Conservation (phyloP, 352 stramenopile species). For the Pythium rhizo-oryzae region DNA sequence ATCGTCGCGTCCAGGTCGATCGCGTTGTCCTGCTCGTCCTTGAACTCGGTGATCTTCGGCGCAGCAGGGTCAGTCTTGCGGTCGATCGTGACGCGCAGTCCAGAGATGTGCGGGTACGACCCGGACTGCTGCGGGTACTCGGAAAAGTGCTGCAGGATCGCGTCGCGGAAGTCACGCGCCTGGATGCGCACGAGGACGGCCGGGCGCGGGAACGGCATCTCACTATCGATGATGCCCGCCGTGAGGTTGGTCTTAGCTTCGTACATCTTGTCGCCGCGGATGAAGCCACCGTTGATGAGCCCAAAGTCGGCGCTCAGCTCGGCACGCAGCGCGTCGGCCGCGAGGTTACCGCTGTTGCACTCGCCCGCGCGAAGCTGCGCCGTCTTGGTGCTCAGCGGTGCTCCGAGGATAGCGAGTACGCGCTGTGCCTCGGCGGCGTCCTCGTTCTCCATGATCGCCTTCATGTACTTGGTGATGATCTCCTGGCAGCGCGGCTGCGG, state of each 20-base stretch:
- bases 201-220: conserved; percentile 85
- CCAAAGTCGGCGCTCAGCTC: conserved; percentile 69
- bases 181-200: conserved; percentile 72
- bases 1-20: conserved; percentile 58
- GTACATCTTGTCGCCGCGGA: conserved; percentile 82
- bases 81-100: conserved; percentile 48
- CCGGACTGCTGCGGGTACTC: conserved; percentile 80
- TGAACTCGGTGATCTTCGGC: conserved; percentile 43
- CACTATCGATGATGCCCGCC: conserved; percentile 72
- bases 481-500: conserved; percentile 58
- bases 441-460: conserved; percentile 61
- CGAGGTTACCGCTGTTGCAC: conserved; percentile 76
- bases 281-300: conserved; percentile 91
- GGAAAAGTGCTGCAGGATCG: conserved; percentile 73
- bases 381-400: conserved; percentile 72
- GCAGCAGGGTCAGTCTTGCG: conserved; percentile 18
- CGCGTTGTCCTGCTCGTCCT: conserved; percentile 44
- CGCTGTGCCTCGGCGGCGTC: conserved; percentile 42
- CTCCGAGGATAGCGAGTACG: conserved; percentile 53
- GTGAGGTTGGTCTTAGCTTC: conserved; percentile 68
- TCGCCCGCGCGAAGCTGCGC: conserved; percentile 70
- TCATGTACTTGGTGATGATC: conserved; percentile 79
- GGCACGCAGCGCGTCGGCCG: conserved; percentile 74
- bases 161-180: conserved; percentile 63
- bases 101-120: conserved; percentile 82